phyloP scores from a whole-genome alignment of 2,329 filamentous ascomycete species.

The Penicillium sp. region DNA sequence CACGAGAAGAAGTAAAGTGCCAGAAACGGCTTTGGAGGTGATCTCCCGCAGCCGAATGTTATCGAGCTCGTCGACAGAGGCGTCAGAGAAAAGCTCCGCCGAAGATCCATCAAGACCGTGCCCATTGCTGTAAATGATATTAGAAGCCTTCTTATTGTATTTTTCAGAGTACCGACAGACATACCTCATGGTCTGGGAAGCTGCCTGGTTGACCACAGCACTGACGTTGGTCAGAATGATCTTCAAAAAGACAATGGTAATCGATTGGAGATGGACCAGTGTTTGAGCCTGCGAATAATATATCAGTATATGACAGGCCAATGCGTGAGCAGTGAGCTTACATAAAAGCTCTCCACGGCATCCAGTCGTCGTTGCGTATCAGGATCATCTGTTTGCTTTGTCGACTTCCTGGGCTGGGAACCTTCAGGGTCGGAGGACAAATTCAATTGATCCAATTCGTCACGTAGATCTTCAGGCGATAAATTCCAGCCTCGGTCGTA shows the following conservation, averaged over 20 bases:
- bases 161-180: constrained; percentile 26
- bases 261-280: constrained; percentile 83
- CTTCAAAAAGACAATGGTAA: constrained; percentile 90
- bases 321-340: constrained; percentile 49
- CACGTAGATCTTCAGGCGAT: constrained; percentile 39
- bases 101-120: constrained; percentile 29
- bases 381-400: constrained; percentile 36
- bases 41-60: constrained; percentile 81
- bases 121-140: constrained; percentile 21
- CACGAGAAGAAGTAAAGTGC: constrained; percentile 77
- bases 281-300: constrained; percentile 60
- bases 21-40: constrained; percentile 86
- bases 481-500: constrained; percentile 87
- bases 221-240: constrained; percentile 85
- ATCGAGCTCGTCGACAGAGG: constrained; percentile 72
- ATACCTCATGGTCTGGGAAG: constrained; percentile 51
- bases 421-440: constrained; percentile 20
- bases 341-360: constrained; percentile 81
- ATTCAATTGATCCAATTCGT: constrained; percentile 37
- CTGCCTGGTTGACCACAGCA: constrained; percentile 67
- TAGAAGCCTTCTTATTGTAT: background rate
- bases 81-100: constrained; percentile 31
- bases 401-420: constrained; percentile 11
- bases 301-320: background rate
- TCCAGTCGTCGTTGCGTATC: constrained; percentile 59